Base-by-base conservation (phyloP, 2,329 filamentous ascomycete species). In the Verticillium klebahnii region DNA sequence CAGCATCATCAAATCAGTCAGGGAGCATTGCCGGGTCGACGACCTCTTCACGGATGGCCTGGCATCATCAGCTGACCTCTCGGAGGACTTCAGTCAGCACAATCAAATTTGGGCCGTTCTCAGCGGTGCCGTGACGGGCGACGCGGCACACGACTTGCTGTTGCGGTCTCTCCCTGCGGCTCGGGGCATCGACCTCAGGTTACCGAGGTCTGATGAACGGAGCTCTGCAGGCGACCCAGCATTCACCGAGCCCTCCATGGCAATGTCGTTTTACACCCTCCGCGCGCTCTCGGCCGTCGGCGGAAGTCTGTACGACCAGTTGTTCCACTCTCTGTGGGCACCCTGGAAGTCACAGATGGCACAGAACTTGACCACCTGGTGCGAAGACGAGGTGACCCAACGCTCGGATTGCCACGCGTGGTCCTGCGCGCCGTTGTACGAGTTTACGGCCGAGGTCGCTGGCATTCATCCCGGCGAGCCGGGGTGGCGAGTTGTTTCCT, bases 71-170 rank as follows among this genome's bases (percentile, higher is more conserved):
- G 71, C 70, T 0, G 69, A 71, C 36, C 70, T 71, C 8, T 56
- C 64, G 2, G 14, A 39, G 1, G 66, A 69, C 1, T 74, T 73
- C 61, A 74, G 71, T 2, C 70, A 77, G 54, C 74, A 77, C 54
- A 73, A 69, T 57, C 75, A 78, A 39, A 69, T 75, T 2, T 78
- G 71, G 61, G 75, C 69, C 0, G 69, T 77, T 0, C 67, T 77
- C 0, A 69, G 63, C 14, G 74, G 74, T 5, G 73, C 71, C 2
- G 70, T 67, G 1, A 57, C 52, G 1, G 68, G 63, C 2, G 32
- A 60, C 3, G 56, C 60, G 5, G 69, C 66, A 5, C 61, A 59
- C 34, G 39, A 60, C 12, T 62, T 69, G 11, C 63, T 71, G 37
- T 32, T 58, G 3, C 64, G 65, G 17, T 54, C 63, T 17, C 50